These are phyloP conservation scores for Aspergillus costaricaensis DNA, from an alignment of 2,329 filamentous ascomycete species.

Conservation along the genomic window DNA sequence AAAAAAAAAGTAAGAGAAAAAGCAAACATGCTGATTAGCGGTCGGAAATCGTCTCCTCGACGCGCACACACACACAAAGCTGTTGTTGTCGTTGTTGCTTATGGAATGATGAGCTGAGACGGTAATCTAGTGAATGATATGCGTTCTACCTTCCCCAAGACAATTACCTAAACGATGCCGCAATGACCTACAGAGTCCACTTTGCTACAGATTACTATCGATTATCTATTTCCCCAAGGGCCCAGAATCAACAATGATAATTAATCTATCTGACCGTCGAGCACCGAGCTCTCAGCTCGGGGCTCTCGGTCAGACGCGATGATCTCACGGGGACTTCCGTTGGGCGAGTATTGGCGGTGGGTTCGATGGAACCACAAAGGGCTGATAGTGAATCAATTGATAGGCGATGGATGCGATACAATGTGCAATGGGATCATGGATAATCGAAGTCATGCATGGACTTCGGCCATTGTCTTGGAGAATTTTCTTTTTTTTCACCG, in stretches of 20 bases:
- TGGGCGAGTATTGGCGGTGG: conserved; percentile 19
- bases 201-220: not conserved
- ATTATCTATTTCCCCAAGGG: not conserved
- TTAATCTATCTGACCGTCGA: not conserved
- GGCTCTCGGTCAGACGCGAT: conserved; percentile 3
- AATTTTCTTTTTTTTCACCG: not conserved
- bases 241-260: no score
- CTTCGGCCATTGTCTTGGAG: not conserved
- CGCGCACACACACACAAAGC: not conserved
- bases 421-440: not conserved
- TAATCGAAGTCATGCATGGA: not conserved
- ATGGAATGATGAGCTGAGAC: not conserved
- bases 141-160: not conserved
- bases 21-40: not conserved
- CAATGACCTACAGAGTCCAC: not conserved
- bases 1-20: not conserved
- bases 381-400: not conserved
- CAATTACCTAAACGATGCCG: not conserved
- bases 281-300: not conserved
- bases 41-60: not conserved
- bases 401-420: not conserved
- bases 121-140: not conserved
- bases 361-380: not conserved
- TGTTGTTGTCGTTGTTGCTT: not conserved
- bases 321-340: conserved; percentile 17